Conservation (phyloP, 139 green algal genomes). For the Raphidocelis subcapitata region DNA sequence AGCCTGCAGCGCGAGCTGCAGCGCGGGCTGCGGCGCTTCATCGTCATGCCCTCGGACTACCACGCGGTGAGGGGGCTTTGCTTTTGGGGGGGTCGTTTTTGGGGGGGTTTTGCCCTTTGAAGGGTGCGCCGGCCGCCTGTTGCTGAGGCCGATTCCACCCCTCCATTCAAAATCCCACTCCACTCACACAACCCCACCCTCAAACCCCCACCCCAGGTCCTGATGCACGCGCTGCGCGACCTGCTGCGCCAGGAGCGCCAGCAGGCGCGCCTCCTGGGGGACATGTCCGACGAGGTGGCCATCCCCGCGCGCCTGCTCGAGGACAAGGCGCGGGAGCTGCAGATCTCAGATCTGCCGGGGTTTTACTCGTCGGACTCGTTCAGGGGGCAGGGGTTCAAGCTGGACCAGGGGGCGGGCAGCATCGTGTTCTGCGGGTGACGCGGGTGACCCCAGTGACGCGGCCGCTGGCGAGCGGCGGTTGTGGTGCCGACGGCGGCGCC, state of each 20-base stretch:
- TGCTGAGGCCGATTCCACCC: too few relatives aligned
- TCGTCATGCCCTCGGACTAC: slow-evolving; percentile 42
- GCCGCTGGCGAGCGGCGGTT: too few relatives aligned
- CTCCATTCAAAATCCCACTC: too few relatives aligned
- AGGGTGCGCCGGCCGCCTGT: too few relatives aligned
- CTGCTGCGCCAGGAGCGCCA: slow-evolving; percentile 58
- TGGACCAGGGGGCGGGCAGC: slow-evolving; percentile 19
- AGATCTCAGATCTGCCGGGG: slow-evolving; percentile 74
- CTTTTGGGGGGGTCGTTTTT: too few relatives aligned
- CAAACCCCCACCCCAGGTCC: too few relatives aligned
- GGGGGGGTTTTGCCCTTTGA: too few relatives aligned
- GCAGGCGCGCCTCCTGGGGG: slow-evolving; percentile 29
- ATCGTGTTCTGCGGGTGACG: slow-evolving; percentile 39
- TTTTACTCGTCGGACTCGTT: slow-evolving; percentile 68
- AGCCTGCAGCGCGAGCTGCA: slow-evolving; percentile 86
- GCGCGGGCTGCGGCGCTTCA: slow-evolving; percentile 68
- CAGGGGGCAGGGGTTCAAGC: slow-evolving; percentile 49
- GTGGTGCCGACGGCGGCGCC: too few relatives aligned
- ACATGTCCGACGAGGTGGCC: slow-evolving; percentile 25
- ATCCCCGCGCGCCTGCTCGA: slow-evolving; percentile 51
- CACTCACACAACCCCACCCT: too few relatives aligned
- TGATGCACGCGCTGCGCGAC: slow-evolving; percentile 70
- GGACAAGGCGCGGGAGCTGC: slow-evolving; percentile 78
- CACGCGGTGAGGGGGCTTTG: too few relatives aligned
- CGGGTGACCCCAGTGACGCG: too few relatives aligned